Evolutionary conservation across 176 grass and related monocot genomes (phyloP), one percentile per base, ranked within the genome.

Genomic region (Pontederia paniculata): DNA sequence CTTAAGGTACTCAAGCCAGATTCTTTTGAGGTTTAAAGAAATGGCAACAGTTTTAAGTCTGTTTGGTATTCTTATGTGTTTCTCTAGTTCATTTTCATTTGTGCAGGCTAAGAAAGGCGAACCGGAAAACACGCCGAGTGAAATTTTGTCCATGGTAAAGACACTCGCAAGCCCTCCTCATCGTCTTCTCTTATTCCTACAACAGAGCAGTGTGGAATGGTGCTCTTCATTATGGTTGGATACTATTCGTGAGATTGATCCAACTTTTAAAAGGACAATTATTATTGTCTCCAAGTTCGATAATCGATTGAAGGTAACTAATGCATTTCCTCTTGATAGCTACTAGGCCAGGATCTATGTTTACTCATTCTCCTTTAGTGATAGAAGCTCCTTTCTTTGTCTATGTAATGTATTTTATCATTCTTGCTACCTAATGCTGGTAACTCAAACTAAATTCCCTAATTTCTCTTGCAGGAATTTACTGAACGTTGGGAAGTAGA

Each of bases 201-300:
- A 98, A 72, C 93, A 98, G 51, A 98, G 93, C 72, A 98, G 93
- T 57, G 87, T 91, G 0, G 93, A 98, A 63, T 98, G 93, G 93
- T 98, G 94, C 58, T 91, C 83, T 41, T 98, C 94, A 0, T 60
- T 98, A 14, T 98, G 94, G 87, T 78, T 98, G 3, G 94, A 98
- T 69, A 71, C 87, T 2, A 78, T 98, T 57, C 79, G 73, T 37
- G 86, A 98, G 56, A 98, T 98, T 55, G 94, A 98, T 67, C 94
- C 94, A 42, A 57, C 66, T 66, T 98, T 98, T 44, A 98, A 85
- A 73, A 83, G 87, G 42, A 93, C 94, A 18, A 79, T 91, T 68
- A 80, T 98, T 54, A 86, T 93, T 49, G 44, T 91, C 57, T 98
- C 94, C 43, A 98, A 98, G 59, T 98, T 98, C 6, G 94, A 98